phyloP scores from a whole-genome alignment of 352 stramenopile species.

The Pythium graminicola region DNA sequence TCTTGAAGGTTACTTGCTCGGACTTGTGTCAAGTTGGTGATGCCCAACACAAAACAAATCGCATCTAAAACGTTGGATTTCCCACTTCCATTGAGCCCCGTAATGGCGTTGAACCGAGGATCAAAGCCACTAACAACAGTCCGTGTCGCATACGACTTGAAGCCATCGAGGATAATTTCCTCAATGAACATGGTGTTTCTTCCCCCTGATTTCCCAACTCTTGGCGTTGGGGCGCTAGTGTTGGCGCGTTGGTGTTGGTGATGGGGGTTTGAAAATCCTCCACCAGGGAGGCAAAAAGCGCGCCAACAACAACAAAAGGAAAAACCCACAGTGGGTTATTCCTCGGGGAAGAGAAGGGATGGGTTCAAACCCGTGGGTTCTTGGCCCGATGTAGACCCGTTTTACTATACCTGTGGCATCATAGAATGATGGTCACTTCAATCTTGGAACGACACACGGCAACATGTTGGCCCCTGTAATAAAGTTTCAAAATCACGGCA shows the following conservation, averaged over 20 bases:
- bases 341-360: neutral
- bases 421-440: slow-evolving; percentile 11
- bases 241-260: slow-evolving; percentile 4
- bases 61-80: slow-evolving; percentile 99
- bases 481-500: neutral
- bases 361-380: neutral
- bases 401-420: neutral
- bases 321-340: slow-evolving; percentile 4
- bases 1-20: slow-evolving; percentile 95
- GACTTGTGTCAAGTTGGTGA: slow-evolving; percentile 95
- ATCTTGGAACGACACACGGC: slow-evolving; percentile 1
- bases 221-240: too few relatives aligned
- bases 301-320: slow-evolving; percentile 4
- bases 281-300: slow-evolving; percentile 4
- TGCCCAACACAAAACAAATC: slow-evolving; percentile 99
- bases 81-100: slow-evolving; percentile 98
- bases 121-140: slow-evolving; percentile 98
- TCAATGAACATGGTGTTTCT: slow-evolving; percentile 99
- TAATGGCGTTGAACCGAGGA: slow-evolving; percentile 98
- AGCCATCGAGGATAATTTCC: slow-evolving; percentile 98
- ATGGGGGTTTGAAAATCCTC: slow-evolving; percentile 20
- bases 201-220: too few relatives aligned
- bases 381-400: neutral
- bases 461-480: too few relatives aligned
- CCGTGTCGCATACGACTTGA: slow-evolving; percentile 98